Base-by-base conservation (phyloP, 176 grass and related monocot species). In the Pontederia crassipes region DNA sequence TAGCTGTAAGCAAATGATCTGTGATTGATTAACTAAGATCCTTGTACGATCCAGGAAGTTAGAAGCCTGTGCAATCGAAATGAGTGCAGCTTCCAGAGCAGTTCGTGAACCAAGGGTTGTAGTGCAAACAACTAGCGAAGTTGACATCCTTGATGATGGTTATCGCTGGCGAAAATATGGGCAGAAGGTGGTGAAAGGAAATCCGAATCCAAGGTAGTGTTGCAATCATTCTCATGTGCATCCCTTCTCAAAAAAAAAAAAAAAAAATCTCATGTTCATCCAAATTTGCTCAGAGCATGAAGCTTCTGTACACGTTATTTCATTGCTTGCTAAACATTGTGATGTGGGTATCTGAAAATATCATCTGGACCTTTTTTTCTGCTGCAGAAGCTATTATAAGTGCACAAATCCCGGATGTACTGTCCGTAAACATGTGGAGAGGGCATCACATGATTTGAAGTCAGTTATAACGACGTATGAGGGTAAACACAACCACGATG, bases 101-200 rank as follows among this genome's bases (percentile, higher is more conserved):
- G 65, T 83, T 10, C 80, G 85, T 18, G 81, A 89, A 75, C 86
- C 86, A 2, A 75, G 81, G 5, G 78, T 89, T 4, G 81, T 89
- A 78, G 79, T 89, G 68, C 86, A 84, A 67, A 79, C 86, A 65
- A 89, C 75, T 1, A 89, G 81, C 40, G 81, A 89, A 54, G 64
- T 81, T 11, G 86, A 84, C 74, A 81, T 84, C 69, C 78, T 89
- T 12, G 81, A 89, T 6, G 86, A 89, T 57, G 86, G 86, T 49
- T 89, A 84, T 58, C 86, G 86, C 56, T 89, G 86, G 86, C 86
- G 86, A 74, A 89, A 89, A 54, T 89, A 89, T 12, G 86, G 86
- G 29, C 86, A 89, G 55, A 89, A 89, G 78, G 86, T 85, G 29
- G 86, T 89, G 17, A 89, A 89, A 61, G 81, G 81, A 45, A 89